Percentiles rank a stretch among this genome's conserved stretches.
Evolutionary conservation across 345 rosid species (phyloP).

Genomic region (Camelina hispida): DNA sequence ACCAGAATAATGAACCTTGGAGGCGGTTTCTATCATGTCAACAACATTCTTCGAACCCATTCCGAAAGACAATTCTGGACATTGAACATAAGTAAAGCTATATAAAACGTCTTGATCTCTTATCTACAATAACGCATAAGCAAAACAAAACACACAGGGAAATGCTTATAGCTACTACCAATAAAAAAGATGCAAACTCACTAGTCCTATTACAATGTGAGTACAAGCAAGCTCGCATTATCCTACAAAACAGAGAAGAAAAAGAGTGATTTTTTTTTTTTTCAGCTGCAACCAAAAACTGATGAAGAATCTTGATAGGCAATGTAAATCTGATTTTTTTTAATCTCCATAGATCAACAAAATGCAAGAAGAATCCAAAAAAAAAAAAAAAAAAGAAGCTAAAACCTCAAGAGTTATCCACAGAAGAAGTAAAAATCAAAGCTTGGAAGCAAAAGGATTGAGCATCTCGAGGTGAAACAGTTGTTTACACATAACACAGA

Average conservation of each 20-base stretch:
- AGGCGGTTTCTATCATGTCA: constrained; percentile 89
- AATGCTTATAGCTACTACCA: neutral
- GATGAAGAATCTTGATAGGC: too few relatives aligned
- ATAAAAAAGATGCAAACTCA: neutral
- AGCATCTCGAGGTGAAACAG: constrained; percentile 12
- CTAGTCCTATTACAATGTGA: neutral
- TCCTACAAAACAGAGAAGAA: constrained; percentile 16
- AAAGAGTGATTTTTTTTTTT: constrained; percentile 2
- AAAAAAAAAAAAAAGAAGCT: too few relatives aligned
- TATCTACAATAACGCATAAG: constrained; percentile 22
- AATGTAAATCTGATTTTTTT: neutral
- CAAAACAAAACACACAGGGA: constrained; percentile 11
- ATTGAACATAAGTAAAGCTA: neutral
- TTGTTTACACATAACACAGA: constrained; percentile 12
- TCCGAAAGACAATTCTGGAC: constrained; percentile 8
- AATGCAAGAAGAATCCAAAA: constrained; percentile 9
- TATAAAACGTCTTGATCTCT: neutral
- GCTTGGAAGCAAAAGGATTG: constrained; percentile 3
- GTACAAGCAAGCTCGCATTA: neutral
- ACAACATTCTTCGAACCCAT: constrained; percentile 60
- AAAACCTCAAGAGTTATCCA: neutral
- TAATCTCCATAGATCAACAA: constrained; percentile 11
- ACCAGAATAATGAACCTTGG: constrained; percentile 86
- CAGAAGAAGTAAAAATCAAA: neutral
- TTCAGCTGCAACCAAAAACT: constrained; percentile 11